Base-by-base conservation (phyloP, 108 stramenopile genomes). In the Nannochloropsis salina region DNA sequence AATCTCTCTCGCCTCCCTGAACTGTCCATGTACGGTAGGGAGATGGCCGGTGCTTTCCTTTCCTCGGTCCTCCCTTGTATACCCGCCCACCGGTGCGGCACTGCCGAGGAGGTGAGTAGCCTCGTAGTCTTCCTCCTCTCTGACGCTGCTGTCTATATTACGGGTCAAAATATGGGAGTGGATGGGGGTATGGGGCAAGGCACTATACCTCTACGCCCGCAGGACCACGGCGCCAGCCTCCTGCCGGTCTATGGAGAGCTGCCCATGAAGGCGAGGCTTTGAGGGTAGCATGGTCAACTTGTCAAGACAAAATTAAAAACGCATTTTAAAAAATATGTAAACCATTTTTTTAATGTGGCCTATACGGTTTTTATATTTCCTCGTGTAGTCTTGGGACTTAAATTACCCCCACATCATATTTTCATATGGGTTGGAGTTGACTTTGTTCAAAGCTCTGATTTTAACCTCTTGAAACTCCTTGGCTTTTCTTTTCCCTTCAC, bases 71-170 rank as follows among this genome's bases (percentile, higher is more conserved):
- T 86, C 20, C 21, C 42, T 22, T 43, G 42, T 9, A 86, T 86
- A 41, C 85, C 85, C 9, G 85, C 85, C 22, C 80, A 80, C 12
- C 85, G 85, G 18, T 86, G 85, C 44, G 85, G 85, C 85, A 86
- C 85, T 15, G 85, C 85, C 12, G 81, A 82, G 80, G 85, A 86
- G 31, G 85, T 86, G 42, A 79, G 51, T 43, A 42, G 80, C 20
- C 20, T 21, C 3, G 85, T 86, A 18, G 15, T 40, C 22, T 86
- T 86, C 80, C 81, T 86, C 20, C 81, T 86, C 80, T 31, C 80
- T 20, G 42, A 41, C 21, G 85, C 80, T 10, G 85, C 85, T 9
- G 80, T 80, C 8, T 86, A 86, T 31, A 43, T 86, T 44, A 86
- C 85, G n/a, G 85, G 85, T 9, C 22, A 31, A 15, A 86, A 22